Percentiles rank a stretch among this genome's conserved stretches.
These are phyloP conservation scores for Ceratocystis alfenasii DNA, from an alignment of 2,329 filamentous ascomycete genomes.

Conservation along the genomic window DNA sequence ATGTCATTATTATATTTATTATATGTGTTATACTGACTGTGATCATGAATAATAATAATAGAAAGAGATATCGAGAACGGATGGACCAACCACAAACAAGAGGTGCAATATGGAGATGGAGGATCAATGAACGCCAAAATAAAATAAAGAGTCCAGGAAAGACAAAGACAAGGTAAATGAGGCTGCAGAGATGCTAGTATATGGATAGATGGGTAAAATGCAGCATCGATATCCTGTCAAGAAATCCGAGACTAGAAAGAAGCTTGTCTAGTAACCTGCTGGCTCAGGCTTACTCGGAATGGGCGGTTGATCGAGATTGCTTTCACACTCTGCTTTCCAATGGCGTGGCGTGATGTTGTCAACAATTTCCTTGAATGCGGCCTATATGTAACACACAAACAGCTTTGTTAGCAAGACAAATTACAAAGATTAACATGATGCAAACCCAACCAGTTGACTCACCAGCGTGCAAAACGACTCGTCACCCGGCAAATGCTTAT, in stretches of 20 bases:
- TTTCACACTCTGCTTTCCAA: slow-evolving; percentile 52
- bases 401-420: neutral
- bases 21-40: neutral
- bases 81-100: neutral
- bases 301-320: slow-evolving; percentile 34
- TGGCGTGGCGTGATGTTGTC: slow-evolving; percentile 77
- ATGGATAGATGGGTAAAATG: no score
- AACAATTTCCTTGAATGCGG: slow-evolving; percentile 83
- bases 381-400: slow-evolving; percentile 33
- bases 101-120: neutral
- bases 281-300: slow-evolving; percentile 40
- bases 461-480: slow-evolving; percentile 83
- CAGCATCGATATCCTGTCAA: neutral
- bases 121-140: neutral
- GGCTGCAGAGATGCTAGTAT: neutral
- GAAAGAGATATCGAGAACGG: neutral
- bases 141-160: neutral
- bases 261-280: slow-evolving; percentile 36
- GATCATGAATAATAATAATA: neutral
- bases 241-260: neutral
- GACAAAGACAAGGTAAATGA: neutral
- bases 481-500: slow-evolving; percentile 78
- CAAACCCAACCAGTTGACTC: slow-evolving; percentile 28
- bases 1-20: neutral
- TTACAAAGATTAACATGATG: neutral